Percentiles rank a stretch among this genome's conserved stretches.
Conservation (phyloP, 192 early-diverging fungal species). For the Anaeromyces robustus region DNA sequence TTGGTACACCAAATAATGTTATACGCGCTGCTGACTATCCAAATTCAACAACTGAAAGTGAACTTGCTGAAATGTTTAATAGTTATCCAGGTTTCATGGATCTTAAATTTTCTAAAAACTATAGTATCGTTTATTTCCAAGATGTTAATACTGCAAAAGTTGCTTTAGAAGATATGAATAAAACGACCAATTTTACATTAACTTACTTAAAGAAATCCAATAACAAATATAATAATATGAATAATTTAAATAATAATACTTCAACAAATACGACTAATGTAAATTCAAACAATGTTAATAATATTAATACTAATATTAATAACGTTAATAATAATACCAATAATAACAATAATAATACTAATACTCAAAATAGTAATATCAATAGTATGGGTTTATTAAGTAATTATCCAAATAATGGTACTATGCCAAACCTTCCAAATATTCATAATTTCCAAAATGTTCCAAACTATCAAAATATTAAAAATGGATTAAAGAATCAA, state of each 20-base stretch:
- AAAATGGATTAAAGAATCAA: neutral
- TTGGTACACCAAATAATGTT: slow-evolving; percentile 19
- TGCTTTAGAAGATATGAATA: slow-evolving; percentile 21
- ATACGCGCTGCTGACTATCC: slow-evolving; percentile 26
- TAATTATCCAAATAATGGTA: neutral
- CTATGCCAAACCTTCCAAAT: neutral
- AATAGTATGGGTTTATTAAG: neutral
- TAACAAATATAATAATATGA: neutral
- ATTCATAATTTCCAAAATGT: neutral
- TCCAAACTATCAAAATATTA: neutral
- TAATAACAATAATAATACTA: too few relatives aligned
- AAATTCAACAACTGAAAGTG: slow-evolving; percentile 15
- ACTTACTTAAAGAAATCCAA: slow-evolving; percentile 23
- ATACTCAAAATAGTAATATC: neutral
- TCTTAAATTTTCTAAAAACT: slow-evolving; percentile 19
- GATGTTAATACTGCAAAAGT: slow-evolving; percentile 9
- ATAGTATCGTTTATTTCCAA: slow-evolving; percentile 20
- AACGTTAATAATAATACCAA: too few relatives aligned
- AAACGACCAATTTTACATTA: slow-evolving; percentile 22
- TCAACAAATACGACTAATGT: too few relatives aligned
- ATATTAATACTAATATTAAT: neutral
- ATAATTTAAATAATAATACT: neutral
- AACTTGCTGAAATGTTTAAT: slow-evolving; percentile 17
- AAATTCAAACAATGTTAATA: neutral
- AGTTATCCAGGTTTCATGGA: slow-evolving; percentile 18